These are phyloP conservation scores for Lachnellula suecica DNA, from an alignment of 2,329 filamentous ascomycete genomes.

Conservation along the genomic window DNA sequence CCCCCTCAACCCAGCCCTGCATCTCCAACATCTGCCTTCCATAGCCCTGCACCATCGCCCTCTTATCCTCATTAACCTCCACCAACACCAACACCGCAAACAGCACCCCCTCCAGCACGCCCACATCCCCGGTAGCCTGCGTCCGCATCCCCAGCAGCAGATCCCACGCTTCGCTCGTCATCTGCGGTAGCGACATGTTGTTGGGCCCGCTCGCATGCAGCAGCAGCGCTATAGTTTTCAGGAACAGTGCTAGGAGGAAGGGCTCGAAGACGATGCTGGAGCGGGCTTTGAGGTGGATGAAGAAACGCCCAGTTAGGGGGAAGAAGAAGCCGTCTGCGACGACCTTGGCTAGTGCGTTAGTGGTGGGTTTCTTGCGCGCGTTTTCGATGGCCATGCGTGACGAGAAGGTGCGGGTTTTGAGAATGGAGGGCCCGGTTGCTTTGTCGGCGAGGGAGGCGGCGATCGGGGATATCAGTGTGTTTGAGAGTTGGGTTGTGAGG, in stretches of 20 bases:
- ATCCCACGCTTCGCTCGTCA: constrained; percentile 83
- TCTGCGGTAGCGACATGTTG: constrained; percentile 71
- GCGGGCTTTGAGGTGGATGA: constrained; percentile 57
- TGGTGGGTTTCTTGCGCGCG: constrained; percentile 55
- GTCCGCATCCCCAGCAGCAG: constrained; percentile 73
- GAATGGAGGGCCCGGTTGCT: constrained; percentile 73
- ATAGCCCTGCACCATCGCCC: constrained; percentile 70
- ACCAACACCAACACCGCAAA: constrained; percentile 78
- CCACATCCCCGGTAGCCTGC: constrained; percentile 58
- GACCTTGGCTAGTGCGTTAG: constrained; percentile 76
- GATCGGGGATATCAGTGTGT: constrained; percentile 75
- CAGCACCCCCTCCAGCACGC: constrained; percentile 71
- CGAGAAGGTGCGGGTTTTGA: constrained; percentile 89
- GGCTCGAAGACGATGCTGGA: constrained; percentile 69
- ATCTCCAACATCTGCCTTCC: constrained; percentile 81
- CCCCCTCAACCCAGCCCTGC: constrained; percentile 76
- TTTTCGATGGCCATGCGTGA: constrained; percentile 69
- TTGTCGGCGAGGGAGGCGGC: constrained; percentile 80
- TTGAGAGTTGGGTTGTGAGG: constrained; percentile 67
- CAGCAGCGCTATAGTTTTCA: constrained; percentile 83
- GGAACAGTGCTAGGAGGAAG: constrained; percentile 72
- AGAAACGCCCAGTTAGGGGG: constrained; percentile 79
- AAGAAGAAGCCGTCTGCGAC: constrained; percentile 81
- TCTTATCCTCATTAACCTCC: constrained; percentile 76
- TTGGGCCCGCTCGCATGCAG: constrained; percentile 81